These are phyloP conservation scores for Geotrichum klebahnii DNA, from an alignment of 1,139 yeast species.

Conservation along the genomic window DNA sequence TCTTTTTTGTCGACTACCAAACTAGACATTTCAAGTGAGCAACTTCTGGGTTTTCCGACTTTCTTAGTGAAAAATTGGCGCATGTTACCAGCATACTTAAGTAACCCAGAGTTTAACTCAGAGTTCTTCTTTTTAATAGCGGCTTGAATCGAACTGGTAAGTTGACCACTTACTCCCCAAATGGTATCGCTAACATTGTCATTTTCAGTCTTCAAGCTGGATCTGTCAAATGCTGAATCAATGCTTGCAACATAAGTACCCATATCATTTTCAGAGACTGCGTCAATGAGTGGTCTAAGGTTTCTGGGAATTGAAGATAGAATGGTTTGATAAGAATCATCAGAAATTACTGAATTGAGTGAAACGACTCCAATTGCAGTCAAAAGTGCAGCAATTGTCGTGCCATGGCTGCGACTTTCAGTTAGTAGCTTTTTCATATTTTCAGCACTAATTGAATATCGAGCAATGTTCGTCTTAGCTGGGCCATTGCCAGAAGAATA, in stretches of 20 bases:
- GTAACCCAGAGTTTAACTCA: constrained; percentile 17
- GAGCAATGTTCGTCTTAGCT: background rate
- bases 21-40: constrained; percentile 17
- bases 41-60: constrained; percentile 1
- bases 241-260: constrained; percentile 20
- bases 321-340: background rate
- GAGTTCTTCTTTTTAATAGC: constrained; percentile 6
- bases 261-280: constrained; percentile 3
- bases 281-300: constrained; percentile 15
- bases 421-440: constrained; percentile 1
- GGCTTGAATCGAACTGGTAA: background rate
- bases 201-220: background rate
- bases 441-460: background rate
- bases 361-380: constrained; percentile 2
- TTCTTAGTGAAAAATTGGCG: constrained; percentile 5
- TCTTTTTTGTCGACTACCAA: constrained; percentile 2
- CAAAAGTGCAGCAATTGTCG: constrained; percentile 13
- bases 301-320: constrained; percentile 14
- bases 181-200: background rate
- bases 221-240: background rate
- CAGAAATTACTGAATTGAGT: background rate
- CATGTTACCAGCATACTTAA: constrained; percentile 8
- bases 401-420: constrained; percentile 1
- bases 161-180: background rate
- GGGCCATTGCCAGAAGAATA: background rate